These are phyloP conservation scores for Volvariella volvacea DNA, from an alignment of 1,284 basidiomycete genomes.

Conservation along the genomic window DNA sequence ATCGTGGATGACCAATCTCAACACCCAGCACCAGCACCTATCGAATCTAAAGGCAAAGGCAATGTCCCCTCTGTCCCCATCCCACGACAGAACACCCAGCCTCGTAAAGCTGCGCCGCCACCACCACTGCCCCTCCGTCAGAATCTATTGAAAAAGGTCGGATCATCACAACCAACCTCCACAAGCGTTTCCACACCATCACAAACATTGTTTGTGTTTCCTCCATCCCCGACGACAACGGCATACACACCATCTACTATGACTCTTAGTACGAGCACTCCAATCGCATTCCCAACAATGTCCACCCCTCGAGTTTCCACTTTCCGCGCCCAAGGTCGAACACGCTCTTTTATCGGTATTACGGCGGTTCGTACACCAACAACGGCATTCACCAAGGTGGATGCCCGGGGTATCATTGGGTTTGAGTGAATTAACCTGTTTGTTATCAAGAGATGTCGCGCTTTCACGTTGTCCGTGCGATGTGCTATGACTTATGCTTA, in stretches of 20 bases:
- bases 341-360: slow-evolving; percentile 65
- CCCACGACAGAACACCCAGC: slow-evolving; percentile 5
- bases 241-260: slow-evolving; percentile 57
- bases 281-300: slow-evolving; percentile 52
- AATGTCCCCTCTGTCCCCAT: slow-evolving; percentile 1
- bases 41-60: not conserved
- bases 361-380: slow-evolving; percentile 66
- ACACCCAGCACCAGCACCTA: slow-evolving; percentile 5
- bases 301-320: slow-evolving; percentile 70
- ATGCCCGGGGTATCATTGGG: slow-evolving; percentile 69
- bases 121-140: slow-evolving; percentile 32
- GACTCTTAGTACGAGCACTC: slow-evolving; percentile 50
- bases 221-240: slow-evolving; percentile 64
- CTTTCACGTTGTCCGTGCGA: no score
- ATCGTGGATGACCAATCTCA: slow-evolving; percentile 24
- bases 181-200: slow-evolving; percentile 30
- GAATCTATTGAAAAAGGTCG: slow-evolving; percentile 18
- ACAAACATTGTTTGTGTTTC: slow-evolving; percentile 79
- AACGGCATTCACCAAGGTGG: slow-evolving; percentile 75
- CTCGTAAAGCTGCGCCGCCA: slow-evolving; percentile 7
- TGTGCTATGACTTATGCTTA: no score
- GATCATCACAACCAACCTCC: slow-evolving; percentile 16
- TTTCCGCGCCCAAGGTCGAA: slow-evolving; percentile 58
- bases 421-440: not conserved
- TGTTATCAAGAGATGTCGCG: not conserved